Percentiles rank a stretch among this genome's conserved stretches.
These are phyloP conservation scores for Nadsonia commutata DNA, from an alignment of 1,139 yeast genomes.

Conservation along the genomic window DNA sequence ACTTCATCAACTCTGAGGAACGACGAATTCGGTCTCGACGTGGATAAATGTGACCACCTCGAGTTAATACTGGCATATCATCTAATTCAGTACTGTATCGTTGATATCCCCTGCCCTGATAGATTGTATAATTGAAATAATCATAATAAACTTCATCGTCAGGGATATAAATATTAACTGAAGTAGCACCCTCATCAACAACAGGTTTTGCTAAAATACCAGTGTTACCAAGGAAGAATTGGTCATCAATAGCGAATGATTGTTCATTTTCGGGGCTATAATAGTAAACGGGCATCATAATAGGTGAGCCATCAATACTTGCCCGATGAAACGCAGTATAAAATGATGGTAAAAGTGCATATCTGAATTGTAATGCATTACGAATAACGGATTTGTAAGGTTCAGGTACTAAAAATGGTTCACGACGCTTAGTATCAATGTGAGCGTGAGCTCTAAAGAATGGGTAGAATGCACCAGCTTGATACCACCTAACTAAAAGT, in stretches of 20 bases:
- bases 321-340: slow-evolving; percentile 71
- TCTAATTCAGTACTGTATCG: slow-evolving; percentile 37
- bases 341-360: slow-evolving; percentile 57
- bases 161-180: slow-evolving; percentile 45
- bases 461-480: slow-evolving; percentile 90
- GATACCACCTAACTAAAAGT: slow-evolving; percentile 83
- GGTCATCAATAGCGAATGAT: slow-evolving; percentile 56
- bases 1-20: slow-evolving; percentile 56
- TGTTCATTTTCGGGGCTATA: slow-evolving; percentile 38
- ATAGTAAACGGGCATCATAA: slow-evolving; percentile 64
- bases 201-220: slow-evolving; percentile 78
- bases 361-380: slow-evolving; percentile 59
- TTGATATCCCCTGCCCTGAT: slow-evolving; percentile 26
- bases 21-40: slow-evolving; percentile 66
- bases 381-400: slow-evolving; percentile 56
- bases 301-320: slow-evolving; percentile 48
- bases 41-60: slow-evolving; percentile 65
- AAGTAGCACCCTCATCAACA: slow-evolving; percentile 36
- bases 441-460: slow-evolving; percentile 96
- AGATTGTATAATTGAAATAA: slow-evolving; percentile 41
- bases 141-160: slow-evolving; percentile 36
- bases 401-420: slow-evolving; percentile 77
- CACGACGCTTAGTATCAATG: slow-evolving; percentile 80
- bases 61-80: slow-evolving; percentile 56
- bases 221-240: slow-evolving; percentile 61